phyloP scores from a whole-genome alignment of 768 basidiomycete genomes.

The Serendipita sp. region DNA sequence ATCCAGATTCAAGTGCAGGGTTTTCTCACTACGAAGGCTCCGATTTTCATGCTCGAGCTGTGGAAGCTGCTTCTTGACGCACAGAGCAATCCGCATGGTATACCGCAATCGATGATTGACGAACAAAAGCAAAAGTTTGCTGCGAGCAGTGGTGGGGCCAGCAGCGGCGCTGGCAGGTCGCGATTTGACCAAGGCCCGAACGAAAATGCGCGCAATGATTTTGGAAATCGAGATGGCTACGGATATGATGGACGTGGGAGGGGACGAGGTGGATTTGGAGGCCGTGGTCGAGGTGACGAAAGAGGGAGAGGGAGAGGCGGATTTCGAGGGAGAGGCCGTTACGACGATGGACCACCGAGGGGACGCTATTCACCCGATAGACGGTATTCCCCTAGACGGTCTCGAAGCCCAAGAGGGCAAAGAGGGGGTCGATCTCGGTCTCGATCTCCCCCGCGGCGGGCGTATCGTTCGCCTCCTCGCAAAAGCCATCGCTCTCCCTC shows the following conservation, averaged over 20 bases:
- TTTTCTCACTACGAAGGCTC: slow-evolving; percentile 77
- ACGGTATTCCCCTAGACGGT: slow-evolving; percentile 25
- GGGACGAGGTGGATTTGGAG: slow-evolving; percentile 30
- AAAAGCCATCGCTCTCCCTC: slow-evolving; percentile 27
- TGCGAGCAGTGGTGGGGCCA: slow-evolving; percentile 44
- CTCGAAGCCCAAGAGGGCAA: slow-evolving; percentile 29
- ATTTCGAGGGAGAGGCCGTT: slow-evolving; percentile 26
- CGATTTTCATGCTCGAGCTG: slow-evolving; percentile 70
- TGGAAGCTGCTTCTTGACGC: slow-evolving; percentile 93
- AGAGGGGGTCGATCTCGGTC: slow-evolving; percentile 28
- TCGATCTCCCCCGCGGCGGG: slow-evolving; percentile 17
- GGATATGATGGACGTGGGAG: slow-evolving; percentile 33
- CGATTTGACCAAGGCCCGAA: background rate
- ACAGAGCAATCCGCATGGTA: slow-evolving; percentile 73
- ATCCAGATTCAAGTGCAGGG: slow-evolving; percentile 93
- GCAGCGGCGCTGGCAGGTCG: background rate
- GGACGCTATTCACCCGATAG: slow-evolving; percentile 28
- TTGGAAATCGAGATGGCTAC: slow-evolving; percentile 30
- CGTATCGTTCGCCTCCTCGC: slow-evolving; percentile 18
- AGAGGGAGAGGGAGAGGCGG: slow-evolving; percentile 20
- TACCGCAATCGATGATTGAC: slow-evolving; percentile 80
- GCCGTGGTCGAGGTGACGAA: slow-evolving; percentile 32
- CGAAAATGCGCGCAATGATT: slow-evolving; percentile 35
- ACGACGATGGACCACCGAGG: slow-evolving; percentile 33
- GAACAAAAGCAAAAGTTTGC: slow-evolving; percentile 81